phyloP scores from a whole-genome alignment of 306 rosid genomes.

The Vachellia collinsii region DNA sequence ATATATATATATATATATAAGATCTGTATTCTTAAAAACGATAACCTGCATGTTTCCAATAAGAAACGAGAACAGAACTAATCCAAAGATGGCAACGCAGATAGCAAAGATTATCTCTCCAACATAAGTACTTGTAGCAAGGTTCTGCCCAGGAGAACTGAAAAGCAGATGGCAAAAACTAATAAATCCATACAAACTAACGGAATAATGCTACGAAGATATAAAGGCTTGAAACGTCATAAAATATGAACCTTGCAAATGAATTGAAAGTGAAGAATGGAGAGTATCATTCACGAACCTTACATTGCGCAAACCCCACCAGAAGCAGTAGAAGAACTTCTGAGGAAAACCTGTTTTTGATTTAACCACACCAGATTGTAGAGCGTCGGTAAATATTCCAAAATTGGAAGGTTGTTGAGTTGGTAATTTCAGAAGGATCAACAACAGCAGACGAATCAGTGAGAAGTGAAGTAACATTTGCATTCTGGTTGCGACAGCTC shows the following conservation, averaged over 20 bases:
- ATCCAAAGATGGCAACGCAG: conserved; percentile 64
- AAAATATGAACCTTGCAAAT: conserved; percentile 15
- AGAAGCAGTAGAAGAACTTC: conserved; percentile 77
- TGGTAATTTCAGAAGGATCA: conserved; percentile 34
- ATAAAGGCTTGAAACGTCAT: conserved; percentile 6
- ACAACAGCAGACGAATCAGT: conserved; percentile 42
- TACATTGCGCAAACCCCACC: conserved; percentile 91
- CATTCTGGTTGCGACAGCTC: conserved; percentile 30
- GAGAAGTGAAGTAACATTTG: neutral
- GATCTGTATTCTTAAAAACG: conserved; percentile 11
- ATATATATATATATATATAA: no score
- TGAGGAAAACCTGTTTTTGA: conserved; percentile 36
- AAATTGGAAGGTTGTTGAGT: conserved; percentile 49
- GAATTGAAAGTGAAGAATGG: neutral
- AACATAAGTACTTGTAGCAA: conserved; percentile 59
- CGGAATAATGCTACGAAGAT: neutral
- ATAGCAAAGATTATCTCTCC: conserved; percentile 76
- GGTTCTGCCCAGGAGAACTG: conserved; percentile 84
- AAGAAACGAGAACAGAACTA: conserved; percentile 74
- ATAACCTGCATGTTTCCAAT: conserved; percentile 95
- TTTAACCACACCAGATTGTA: conserved; percentile 46
- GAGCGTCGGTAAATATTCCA: conserved; percentile 72
- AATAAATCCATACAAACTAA: neutral
- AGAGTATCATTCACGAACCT: conserved; percentile 53
- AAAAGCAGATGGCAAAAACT: conserved; percentile 16